phyloP scores from a whole-genome alignment of 805 yeast genomes.

The Metschnikowia henanensis region DNA sequence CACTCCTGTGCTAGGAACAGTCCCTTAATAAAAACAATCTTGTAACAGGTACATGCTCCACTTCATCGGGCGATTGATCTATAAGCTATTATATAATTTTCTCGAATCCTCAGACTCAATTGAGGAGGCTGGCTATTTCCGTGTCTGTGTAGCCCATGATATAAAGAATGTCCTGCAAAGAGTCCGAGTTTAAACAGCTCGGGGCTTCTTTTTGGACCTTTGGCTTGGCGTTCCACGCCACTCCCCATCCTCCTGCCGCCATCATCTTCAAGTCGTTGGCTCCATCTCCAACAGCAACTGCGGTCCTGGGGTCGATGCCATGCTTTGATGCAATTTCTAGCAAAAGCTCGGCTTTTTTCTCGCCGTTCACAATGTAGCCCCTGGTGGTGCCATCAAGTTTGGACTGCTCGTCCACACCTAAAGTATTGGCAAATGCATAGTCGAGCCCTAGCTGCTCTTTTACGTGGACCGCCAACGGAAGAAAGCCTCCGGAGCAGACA shows the following conservation, averaged over 20 bases:
- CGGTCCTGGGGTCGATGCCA: slow-evolving; percentile 47
- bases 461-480: slow-evolving; percentile 81
- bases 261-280: slow-evolving; percentile 95
- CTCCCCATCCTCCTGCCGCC: slow-evolving; percentile 87
- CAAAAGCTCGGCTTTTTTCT: slow-evolving; percentile 73
- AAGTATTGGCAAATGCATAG: slow-evolving; percentile 83
- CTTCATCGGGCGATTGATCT: too few relatives aligned
- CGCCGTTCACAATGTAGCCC: slow-evolving; percentile 87
- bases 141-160: slow-evolving; percentile 70
- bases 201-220: slow-evolving; percentile 86
- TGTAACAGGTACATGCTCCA: too few relatives aligned
- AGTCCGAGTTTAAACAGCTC: slow-evolving; percentile 69
- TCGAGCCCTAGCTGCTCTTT: slow-evolving; percentile 69
- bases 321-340: slow-evolving; percentile 58
- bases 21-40: too few relatives aligned
- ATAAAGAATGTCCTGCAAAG: slow-evolving; percentile 74
- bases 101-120: not conserved
- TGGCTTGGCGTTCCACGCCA: slow-evolving; percentile 98
- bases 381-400: slow-evolving; percentile 70
- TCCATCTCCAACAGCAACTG: slow-evolving; percentile 94
- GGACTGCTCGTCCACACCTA: slow-evolving; percentile 46
- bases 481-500: slow-evolving; percentile 93
- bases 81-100: too few relatives aligned
- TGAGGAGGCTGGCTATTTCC: slow-evolving; percentile 40
- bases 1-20: too few relatives aligned